Evolutionary conservation across 1,284 basidiomycete species (phyloP).

Genomic region (Marasmius sp.): DNA sequence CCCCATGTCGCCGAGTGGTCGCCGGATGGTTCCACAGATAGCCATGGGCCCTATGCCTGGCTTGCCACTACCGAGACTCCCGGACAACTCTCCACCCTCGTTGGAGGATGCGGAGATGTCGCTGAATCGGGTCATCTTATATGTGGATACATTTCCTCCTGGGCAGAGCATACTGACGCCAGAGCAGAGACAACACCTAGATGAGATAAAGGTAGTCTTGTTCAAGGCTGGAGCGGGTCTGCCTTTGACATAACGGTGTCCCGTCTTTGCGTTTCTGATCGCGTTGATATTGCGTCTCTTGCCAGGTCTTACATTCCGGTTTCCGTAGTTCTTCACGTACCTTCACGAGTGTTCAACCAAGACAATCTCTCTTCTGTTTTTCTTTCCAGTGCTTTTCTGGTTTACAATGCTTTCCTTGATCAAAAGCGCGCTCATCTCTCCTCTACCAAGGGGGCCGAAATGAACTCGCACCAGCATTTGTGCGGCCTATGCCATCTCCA

Average conservation of each 20-base stretch:
- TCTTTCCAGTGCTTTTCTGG: neutral
- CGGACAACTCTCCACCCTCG: constrained; percentile 30
- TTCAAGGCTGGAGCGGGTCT: constrained; percentile 46
- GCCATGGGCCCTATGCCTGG: constrained; percentile 25
- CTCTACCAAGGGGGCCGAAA: too few relatives aligned
- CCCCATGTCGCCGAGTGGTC: neutral
- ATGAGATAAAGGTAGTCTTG: constrained; percentile 45
- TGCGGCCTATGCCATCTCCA: too few relatives aligned
- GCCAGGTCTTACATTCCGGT: neutral
- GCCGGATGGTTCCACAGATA: constrained; percentile 17
- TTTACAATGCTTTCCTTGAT: too few relatives aligned
- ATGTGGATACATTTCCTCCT: constrained; percentile 39
- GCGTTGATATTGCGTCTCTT: neutral
- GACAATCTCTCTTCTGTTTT: too few relatives aligned
- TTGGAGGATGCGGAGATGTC: constrained; percentile 51
- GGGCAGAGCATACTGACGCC: constrained; percentile 38
- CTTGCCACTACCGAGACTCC: constrained; percentile 22
- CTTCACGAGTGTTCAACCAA: too few relatives aligned
- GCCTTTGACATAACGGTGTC: constrained; percentile 17
- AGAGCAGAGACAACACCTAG: constrained; percentile 41
- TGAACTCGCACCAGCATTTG: too few relatives aligned
- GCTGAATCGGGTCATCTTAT: constrained; percentile 49
- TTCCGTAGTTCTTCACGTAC: too few relatives aligned
- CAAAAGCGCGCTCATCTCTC: too few relatives aligned
- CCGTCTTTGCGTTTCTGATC: too few relatives aligned